These are phyloP conservation scores for Phytophthora pisi DNA, from an alignment of 352 stramenopile species.

Conservation along the genomic window DNA sequence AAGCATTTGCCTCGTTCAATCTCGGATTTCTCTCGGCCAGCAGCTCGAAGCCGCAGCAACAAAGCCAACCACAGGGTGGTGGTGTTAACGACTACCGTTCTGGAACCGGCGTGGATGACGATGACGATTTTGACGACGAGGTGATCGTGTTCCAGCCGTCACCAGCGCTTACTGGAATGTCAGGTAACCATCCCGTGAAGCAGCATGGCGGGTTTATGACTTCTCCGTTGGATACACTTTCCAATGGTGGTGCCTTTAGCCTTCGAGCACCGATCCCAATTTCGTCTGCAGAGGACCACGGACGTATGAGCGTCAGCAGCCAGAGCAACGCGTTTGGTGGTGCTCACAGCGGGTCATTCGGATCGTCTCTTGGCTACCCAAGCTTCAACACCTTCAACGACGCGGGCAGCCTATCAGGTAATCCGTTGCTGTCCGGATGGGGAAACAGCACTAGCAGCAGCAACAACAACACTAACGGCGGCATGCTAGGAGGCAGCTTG, in stretches of 20 bases:
- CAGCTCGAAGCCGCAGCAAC: constrained; percentile 23
- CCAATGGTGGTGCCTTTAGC: constrained; percentile 34
- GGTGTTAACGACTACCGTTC: constrained; percentile 8
- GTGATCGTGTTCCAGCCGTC: constrained; percentile 86
- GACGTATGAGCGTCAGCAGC: constrained; percentile 14
- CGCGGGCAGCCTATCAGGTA: constrained; percentile 45
- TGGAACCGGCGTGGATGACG: constrained; percentile 39
- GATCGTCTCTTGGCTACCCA: constrained; percentile 59
- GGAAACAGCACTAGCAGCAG: constrained; percentile 45
- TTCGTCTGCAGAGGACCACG: constrained; percentile 26
- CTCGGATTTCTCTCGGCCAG: constrained; percentile 36
- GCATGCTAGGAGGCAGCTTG: constrained; percentile 16
- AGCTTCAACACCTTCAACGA: constrained; percentile 72
- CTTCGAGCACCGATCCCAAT: constrained; percentile 37
- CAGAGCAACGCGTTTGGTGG: constrained; percentile 43
- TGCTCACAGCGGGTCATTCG: constrained; percentile 39
- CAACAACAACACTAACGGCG: constrained; percentile 13
- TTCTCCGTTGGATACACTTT: constrained; percentile 35
- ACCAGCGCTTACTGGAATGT: constrained; percentile 38
- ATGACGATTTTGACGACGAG: constrained; percentile 87
- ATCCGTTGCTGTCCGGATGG: constrained; percentile 57
- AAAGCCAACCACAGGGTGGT: constrained; percentile 11
- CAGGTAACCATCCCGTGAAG: constrained; percentile 29
- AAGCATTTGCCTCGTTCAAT: constrained; percentile 33
- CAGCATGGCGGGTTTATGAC: constrained; percentile 16